phyloP scores from a whole-genome alignment of 805 yeast genomes.

The Myxozyma mucilagina region DNA sequence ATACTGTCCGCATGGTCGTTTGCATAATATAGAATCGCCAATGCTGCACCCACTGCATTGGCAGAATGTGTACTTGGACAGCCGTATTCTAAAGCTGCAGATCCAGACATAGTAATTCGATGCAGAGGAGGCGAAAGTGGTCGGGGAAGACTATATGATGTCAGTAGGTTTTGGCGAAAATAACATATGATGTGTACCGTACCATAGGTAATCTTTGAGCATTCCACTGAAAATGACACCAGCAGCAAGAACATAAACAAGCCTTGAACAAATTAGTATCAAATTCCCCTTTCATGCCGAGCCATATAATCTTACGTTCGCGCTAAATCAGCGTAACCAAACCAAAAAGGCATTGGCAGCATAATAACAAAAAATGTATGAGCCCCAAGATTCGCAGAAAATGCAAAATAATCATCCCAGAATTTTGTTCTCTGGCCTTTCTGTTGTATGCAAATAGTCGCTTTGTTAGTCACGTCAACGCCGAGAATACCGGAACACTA shows the following conservation, averaged over 20 bases:
- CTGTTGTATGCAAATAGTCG: neutral
- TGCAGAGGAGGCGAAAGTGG: slow-evolving; percentile 90
- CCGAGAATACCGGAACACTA: neutral
- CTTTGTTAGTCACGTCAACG: neutral
- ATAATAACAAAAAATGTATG: slow-evolving; percentile 91
- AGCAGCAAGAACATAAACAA: slow-evolving; percentile 63
- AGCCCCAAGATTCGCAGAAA: slow-evolving; percentile 86
- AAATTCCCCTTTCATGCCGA: neutral
- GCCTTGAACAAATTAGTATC: slow-evolving; percentile 12
- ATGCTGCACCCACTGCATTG: slow-evolving; percentile 81
- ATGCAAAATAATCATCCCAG: slow-evolving; percentile 75
- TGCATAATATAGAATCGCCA: slow-evolving; percentile 45
- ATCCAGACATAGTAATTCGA: slow-evolving; percentile 85
- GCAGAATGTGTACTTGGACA: slow-evolving; percentile 95
- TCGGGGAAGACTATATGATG: slow-evolving; percentile 60
- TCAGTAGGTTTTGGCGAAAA: neutral
- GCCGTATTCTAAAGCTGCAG: slow-evolving; percentile 91
- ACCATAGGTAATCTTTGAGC: slow-evolving; percentile 78
- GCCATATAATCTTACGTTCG: slow-evolving; percentile 47
- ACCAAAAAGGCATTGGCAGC: slow-evolving; percentile 84
- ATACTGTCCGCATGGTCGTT: slow-evolving; percentile 2
- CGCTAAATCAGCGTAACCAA: slow-evolving; percentile 58
- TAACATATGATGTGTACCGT: neutral
- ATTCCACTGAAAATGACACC: slow-evolving; percentile 63
- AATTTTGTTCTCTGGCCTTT: slow-evolving; percentile 46